Evolutionary conservation across 2,329 filamentous ascomycete species (phyloP).

Genomic region (Venturiaceae sp.): DNA sequence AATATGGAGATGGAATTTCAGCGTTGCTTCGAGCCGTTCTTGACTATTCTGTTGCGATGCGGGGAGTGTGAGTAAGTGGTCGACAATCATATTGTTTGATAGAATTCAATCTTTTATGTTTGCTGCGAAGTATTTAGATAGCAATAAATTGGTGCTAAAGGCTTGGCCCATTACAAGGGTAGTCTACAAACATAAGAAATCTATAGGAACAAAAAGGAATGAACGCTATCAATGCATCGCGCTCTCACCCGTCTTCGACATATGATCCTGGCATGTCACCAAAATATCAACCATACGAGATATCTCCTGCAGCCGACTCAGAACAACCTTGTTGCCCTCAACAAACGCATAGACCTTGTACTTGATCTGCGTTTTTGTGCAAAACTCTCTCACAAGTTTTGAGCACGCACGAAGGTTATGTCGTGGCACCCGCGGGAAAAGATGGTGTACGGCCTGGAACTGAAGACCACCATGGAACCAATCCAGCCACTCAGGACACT

Average conservation of each 20-base stretch:
- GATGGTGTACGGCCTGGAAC: slow-evolving; percentile 81
- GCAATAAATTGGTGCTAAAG: no score
- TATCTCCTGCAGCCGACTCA: slow-evolving; percentile 67
- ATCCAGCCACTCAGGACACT: slow-evolving; percentile 79
- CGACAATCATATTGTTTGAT: no score
- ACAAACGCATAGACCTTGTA: slow-evolving; percentile 82
- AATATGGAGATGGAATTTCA: no score
- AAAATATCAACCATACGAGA: slow-evolving; percentile 61
- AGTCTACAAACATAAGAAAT: no score
- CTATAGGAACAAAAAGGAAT: no score
- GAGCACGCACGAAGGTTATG: slow-evolving; percentile 74
- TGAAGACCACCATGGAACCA: slow-evolving; percentile 84
- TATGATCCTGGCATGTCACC: slow-evolving; percentile 26
- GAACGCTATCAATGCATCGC: slow-evolving; percentile 23
- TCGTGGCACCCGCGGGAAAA: slow-evolving; percentile 73
- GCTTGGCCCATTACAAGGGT: no score
- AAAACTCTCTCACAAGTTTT: slow-evolving; percentile 70
- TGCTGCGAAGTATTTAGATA: no score
- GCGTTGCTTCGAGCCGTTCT: no score
- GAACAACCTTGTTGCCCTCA: slow-evolving; percentile 71
- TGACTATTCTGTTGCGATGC: no score
- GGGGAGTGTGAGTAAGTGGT: no score
- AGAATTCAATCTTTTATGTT: no score
- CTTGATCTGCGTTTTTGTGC: slow-evolving; percentile 69
- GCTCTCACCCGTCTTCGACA: slow-evolving; percentile 28